Evolutionary conservation across 148 eudicot genomes (phyloP), one percentile per base, ranked within the genome.

Genomic region (Chenopodium formosanum): DNA sequence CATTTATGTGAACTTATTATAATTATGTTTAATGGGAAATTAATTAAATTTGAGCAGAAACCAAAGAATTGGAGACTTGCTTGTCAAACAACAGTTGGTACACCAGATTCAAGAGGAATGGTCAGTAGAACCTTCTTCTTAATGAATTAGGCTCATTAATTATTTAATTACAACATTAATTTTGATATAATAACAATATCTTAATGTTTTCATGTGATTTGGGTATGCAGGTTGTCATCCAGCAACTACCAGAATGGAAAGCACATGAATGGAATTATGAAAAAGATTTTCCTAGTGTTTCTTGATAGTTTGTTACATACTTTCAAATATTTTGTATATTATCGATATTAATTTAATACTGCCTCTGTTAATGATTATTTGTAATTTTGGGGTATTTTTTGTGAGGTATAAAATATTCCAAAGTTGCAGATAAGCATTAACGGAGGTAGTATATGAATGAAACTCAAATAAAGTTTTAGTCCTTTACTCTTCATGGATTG

Each of bases 201-300:
- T 74, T 20, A 53, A 27, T 3, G 7, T 64, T 13, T 75, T 72
- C 7, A 11, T 72, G 56, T 47, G 40, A 32, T 44, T 12, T 48
- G 69, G 74, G 0, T 56, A 11, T 86, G 89, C 90, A 94, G 98
- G 89, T 93, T 84, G 93, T 89, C 8, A 85, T 94, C 74, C 98
- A 94, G 78, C 97, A 94, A 80, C 66, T 94, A 80, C 98, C 98
- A 6, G 97, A 93, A 82, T 94, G 98, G 98, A 94, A 94, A 90
- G 94, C 88, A 76, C 97, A 93, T 79, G 92, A 93, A 80, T 93
- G 98, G 98, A 82, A 68, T 29, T 88, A 88, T 76, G 83, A 88
- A 71, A 89, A 87, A 79, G 86, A 82, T 52, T 84, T 77, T 13
- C 89, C 89, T 74, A 10, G 68, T 29, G 83, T 82, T 73, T 67